Conservation (phyloP, 495 filamentous ascomycete genomes). For the Xylaria venustula region DNA sequence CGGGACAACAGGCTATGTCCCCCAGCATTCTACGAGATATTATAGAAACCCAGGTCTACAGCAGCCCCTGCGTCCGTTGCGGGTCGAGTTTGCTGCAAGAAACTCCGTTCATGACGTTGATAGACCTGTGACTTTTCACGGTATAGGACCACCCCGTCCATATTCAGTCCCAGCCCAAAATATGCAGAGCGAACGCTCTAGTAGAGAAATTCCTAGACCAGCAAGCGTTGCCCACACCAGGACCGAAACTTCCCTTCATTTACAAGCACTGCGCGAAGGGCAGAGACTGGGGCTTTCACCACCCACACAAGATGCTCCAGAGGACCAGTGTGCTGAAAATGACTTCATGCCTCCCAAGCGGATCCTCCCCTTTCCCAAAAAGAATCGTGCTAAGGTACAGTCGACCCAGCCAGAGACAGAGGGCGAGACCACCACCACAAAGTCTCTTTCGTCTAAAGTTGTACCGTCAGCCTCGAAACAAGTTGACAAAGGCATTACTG, state of each 20-base stretch:
- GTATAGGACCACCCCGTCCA: background rate
- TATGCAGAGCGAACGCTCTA: background rate
- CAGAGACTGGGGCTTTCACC: background rate
- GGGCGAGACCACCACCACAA: background rate
- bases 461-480: background rate
- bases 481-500: background rate
- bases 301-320: background rate
- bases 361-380: background rate
- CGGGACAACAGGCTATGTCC: conserved; percentile 2
- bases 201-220: background rate
- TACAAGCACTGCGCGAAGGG: background rate
- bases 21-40: background rate
- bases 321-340: background rate
- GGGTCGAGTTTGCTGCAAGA: background rate
- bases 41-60: background rate
- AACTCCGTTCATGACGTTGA: background rate
- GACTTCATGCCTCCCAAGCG: background rate
- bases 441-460: background rate
- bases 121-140: background rate
- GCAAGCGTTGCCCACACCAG: background rate
- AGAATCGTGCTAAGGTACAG: background rate
- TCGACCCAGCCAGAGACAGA: background rate
- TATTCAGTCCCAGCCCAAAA: background rate
- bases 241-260: background rate
- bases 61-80: no score